Evolutionary conservation across 805 yeast species (phyloP), one percentile per base, ranked within the genome.

Genomic region (Scheffersomyces ergatensis): DNA sequence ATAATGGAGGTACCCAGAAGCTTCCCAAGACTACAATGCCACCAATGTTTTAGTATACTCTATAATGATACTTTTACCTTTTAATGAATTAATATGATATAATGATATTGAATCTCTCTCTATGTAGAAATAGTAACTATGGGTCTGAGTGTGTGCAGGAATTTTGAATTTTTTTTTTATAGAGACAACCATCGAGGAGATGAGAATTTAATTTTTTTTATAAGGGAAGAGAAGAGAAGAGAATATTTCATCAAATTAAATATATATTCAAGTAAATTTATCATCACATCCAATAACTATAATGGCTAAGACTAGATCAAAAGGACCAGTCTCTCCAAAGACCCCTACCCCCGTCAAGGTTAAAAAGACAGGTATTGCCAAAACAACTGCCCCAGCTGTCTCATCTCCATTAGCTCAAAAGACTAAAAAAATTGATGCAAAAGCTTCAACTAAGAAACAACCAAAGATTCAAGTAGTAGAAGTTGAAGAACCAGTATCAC

Each of bases 11-110:
- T 18, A 38, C 49, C 35, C 45, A 44, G 14, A 39, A 38, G 26
- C 47, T 65, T 17, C 59, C 60, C 9, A 65, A 62, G 39, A 67
- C 73, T 1, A 43, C 66, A 20, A 49, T 66, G 48, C 74, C 74
- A 13, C 72, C 72, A 1, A 9, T 21, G 9, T 21, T 21, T 5
- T 43, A 16, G 12, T 33, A 7, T 7, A 21, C 24, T 21, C 6
- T n/a, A n/a, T n/a, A n/a, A n/a, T n/a, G n/a, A n/a, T n/a, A n/a
- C n/a, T n/a, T n/a, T n/a, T n/a, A n/a, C n/a, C n/a, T n/a, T n/a
- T n/a, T n/a, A n/a, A n/a, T n/a, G n/a, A n/a, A n/a, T n/a, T n/a
- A n/a, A n/a, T n/a, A n/a, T n/a, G n/a, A n/a, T n/a, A n/a, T n/a
- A n/a, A n/a, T n/a, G n/a, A n/a, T n/a, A n/a, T n/a, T n/a, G n/a